Evolutionary conservation across 169 alveolate species (phyloP).

Genomic region (Plasmodium vivax): DNA sequence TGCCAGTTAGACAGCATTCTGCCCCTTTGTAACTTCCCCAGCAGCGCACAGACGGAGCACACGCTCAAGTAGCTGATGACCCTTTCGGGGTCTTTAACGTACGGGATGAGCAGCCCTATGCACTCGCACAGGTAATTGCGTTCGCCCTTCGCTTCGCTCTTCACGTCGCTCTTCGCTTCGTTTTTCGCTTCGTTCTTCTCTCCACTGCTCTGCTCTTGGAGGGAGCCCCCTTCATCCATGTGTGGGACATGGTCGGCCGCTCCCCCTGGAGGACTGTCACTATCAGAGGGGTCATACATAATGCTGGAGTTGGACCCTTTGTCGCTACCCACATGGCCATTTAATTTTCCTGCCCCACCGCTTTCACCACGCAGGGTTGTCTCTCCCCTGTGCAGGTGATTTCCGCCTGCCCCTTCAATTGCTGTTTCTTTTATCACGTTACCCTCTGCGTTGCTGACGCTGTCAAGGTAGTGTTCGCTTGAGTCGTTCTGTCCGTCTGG

Average conservation of each 20-base stretch:
- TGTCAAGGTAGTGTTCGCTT: slow-evolving; percentile 5
- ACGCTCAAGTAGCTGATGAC: slow-evolving; percentile 51
- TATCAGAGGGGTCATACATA: neutral
- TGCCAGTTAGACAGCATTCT: slow-evolving; percentile 17
- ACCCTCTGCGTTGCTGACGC: neutral
- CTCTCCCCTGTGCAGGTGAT: neutral
- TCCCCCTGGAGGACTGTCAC: neutral
- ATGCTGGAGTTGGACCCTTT: neutral
- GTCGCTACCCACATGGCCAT: neutral
- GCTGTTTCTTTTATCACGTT: neutral
- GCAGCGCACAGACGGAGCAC: slow-evolving; percentile 37
- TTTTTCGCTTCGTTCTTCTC: neutral
- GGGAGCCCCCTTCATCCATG: neutral
- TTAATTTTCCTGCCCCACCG: neutral
- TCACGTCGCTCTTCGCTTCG: neutral
- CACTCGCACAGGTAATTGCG: slow-evolving; percentile 50
- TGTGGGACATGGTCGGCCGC: neutral
- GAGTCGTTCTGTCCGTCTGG: neutral
- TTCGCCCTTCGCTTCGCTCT: neutral
- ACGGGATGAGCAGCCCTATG: slow-evolving; percentile 63
- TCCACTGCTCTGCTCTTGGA: neutral
- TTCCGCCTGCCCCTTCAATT: neutral
- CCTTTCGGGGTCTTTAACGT: slow-evolving; percentile 53
- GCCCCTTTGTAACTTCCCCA: slow-evolving; percentile 27
- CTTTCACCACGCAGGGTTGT: neutral